phyloP scores from a whole-genome alignment of 495 filamentous ascomycete genomes.

The Penicillium paradoxum region DNA sequence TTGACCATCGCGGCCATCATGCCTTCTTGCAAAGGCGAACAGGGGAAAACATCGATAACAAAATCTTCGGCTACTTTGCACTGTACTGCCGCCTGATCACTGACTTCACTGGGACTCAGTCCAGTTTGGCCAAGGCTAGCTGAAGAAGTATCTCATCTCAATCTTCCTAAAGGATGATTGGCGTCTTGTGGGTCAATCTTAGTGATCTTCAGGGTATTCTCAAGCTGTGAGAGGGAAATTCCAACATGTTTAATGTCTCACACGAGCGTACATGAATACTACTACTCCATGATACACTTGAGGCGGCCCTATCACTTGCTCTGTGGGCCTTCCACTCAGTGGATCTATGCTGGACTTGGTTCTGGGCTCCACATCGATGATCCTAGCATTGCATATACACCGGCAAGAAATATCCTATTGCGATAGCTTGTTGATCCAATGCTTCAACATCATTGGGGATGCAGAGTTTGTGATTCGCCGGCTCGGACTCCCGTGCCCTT shows the following conservation, averaged over 20 bases:
- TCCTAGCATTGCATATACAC: neutral
- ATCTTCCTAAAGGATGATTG: neutral
- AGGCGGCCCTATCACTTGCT: too few species aligned
- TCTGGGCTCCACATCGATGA: neutral
- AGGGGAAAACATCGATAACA: neutral
- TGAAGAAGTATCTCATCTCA: neutral
- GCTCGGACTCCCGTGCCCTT: too few species aligned
- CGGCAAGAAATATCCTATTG: neutral
- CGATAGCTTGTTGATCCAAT: too few species aligned
- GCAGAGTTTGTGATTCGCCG: too few species aligned
- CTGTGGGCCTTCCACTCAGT: neutral
- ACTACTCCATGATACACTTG: neutral
- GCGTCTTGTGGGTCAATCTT: neutral
- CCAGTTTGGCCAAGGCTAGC: neutral
- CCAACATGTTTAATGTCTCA: neutral
- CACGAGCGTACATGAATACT: neutral
- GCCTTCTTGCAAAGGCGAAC: neutral
- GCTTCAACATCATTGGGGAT: too few species aligned
- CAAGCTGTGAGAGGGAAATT: neutral
- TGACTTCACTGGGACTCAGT: neutral
- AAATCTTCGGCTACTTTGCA: neutral
- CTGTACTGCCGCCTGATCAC: neutral
- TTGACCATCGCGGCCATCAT: neutral
- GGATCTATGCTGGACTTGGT: neutral
- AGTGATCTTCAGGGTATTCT: neutral